A percentile compares a stretch with the other conserved stretches of the same genome.
phyloP scores from a whole-genome alignment of 2,329 filamentous ascomycete species.

The Aspergillus japonicus region DNA sequence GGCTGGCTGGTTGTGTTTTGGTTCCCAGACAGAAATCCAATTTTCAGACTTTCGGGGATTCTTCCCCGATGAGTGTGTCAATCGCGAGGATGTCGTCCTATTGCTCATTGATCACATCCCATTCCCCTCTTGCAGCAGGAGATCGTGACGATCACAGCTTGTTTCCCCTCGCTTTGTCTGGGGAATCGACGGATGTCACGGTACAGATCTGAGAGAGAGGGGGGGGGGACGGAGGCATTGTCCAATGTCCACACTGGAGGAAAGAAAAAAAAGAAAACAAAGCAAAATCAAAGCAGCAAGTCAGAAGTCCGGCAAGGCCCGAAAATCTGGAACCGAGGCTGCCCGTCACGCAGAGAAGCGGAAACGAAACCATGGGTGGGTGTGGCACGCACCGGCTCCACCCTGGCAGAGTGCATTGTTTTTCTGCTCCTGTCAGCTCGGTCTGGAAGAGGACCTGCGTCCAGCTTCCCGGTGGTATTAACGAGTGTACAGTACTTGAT shows the following conservation, averaged over 20 bases:
- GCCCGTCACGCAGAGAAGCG: background rate
- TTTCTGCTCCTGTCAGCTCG: too few relatives aligned
- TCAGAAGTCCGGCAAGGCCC: background rate
- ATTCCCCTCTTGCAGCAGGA: background rate
- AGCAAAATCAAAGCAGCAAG: too few relatives aligned
- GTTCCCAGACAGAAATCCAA: background rate
- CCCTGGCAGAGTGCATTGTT: too few relatives aligned
- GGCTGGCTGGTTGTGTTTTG: too few relatives aligned
- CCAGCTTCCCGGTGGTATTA: too few relatives aligned
- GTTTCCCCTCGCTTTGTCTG: background rate
- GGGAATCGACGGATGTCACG: background rate
- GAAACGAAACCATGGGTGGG: background rate
- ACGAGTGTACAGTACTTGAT: too few relatives aligned
- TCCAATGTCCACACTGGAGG: background rate
- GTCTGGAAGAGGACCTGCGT: too few relatives aligned
- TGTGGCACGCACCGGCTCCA: background rate
- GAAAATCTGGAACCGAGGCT: background rate
- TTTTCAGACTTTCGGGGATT: background rate
- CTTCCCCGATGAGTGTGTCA: background rate
- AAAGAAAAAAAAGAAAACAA: too few relatives aligned
- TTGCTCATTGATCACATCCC: background rate
- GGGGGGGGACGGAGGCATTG: background rate
- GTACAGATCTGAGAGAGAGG: background rate
- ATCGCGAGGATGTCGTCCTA: background rate
- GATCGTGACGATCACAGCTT: background rate